Conservation (phyloP, 2,329 filamentous ascomycete genomes). For the Trichocomaceae sp. region DNA sequence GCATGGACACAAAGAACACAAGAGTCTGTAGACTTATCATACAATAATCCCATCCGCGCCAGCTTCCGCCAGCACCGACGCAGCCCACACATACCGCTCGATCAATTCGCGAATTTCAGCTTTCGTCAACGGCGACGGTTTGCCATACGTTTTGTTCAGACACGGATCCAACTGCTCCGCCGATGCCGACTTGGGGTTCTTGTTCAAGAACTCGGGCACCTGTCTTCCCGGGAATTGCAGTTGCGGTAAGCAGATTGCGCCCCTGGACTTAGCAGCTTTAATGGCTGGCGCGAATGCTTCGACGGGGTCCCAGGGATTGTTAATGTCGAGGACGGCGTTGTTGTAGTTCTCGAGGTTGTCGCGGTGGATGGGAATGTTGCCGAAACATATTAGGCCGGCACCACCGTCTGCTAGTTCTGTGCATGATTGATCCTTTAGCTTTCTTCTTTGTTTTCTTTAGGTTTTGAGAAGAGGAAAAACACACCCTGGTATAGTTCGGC, state of each 20-base stretch:
- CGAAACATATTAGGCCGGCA: conserved; percentile 21
- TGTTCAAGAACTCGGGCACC: conserved; percentile 19
- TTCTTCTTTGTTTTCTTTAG: neutral
- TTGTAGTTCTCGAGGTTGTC: conserved; percentile 23
- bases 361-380: conserved; percentile 23
- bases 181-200: conserved; percentile 19
- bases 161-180: conserved; percentile 18
- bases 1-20: no score
- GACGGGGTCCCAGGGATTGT: conserved; percentile 19
- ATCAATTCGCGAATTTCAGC: conserved; percentile 17
- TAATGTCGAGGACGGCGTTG: conserved; percentile 22
- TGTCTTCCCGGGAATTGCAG: conserved; percentile 21
- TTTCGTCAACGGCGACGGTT: conserved; percentile 16
- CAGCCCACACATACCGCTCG: conserved; percentile 19
- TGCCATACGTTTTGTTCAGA: conserved; percentile 16
- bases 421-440: neutral
- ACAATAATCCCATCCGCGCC: conserved; percentile 20
- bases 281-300: conserved; percentile 20
- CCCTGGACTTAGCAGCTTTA: conserved; percentile 19
- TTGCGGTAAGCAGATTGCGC: conserved; percentile 20
- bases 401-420: conserved; percentile 16
- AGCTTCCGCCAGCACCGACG: conserved; percentile 17
- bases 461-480: neutral
- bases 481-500: conserved; percentile 18
- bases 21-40: no score